Percentiles rank a stretch among this genome's conserved stretches.
These are phyloP conservation scores for Nelumbo lutea DNA, from an alignment of 164 flowering plant genomes.

Conservation along the genomic window DNA sequence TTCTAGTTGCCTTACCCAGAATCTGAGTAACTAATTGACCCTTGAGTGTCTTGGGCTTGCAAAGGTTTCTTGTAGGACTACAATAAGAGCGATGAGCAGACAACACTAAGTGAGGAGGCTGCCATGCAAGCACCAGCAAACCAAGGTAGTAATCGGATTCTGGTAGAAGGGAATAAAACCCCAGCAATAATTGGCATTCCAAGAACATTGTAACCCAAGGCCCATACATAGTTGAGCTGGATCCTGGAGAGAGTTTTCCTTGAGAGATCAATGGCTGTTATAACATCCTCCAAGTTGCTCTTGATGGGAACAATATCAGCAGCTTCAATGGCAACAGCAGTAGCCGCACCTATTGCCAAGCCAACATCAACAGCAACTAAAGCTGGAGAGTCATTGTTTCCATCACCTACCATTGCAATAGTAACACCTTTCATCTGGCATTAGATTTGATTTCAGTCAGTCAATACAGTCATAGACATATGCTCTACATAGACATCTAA, in stretches of 20 bases:
- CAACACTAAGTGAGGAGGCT: constrained; percentile 87
- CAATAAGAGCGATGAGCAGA: constrained; percentile 83
- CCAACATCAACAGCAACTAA: constrained; percentile 93
- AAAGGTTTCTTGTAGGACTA: constrained; percentile 82
- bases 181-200: constrained; percentile 93
- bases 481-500: not conserved
- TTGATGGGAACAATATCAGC: constrained; percentile 87
- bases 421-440: constrained; percentile 55
- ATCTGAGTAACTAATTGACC: no score
- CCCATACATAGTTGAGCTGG: constrained; percentile 85
- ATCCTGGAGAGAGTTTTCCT: constrained; percentile 77
- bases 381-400: constrained; percentile 92
- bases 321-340: constrained; percentile 91
- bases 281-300: constrained; percentile 86
- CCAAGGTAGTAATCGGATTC: constrained; percentile 91
- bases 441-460: not conserved
- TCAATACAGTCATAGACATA: not conserved
- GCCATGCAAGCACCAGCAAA: constrained; percentile 98
- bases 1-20: no score
- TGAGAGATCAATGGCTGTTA: constrained; percentile 89
- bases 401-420: constrained; percentile 98
- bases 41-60: constrained; percentile 29
- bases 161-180: constrained; percentile 67
- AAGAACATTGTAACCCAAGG: constrained; percentile 87
- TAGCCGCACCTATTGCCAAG: constrained; percentile 98